Evolutionary conservation across 1,284 basidiomycete species (phyloP), one percentile per base, ranked within the genome.

Genomic region (Amylostereum areolatum): DNA sequence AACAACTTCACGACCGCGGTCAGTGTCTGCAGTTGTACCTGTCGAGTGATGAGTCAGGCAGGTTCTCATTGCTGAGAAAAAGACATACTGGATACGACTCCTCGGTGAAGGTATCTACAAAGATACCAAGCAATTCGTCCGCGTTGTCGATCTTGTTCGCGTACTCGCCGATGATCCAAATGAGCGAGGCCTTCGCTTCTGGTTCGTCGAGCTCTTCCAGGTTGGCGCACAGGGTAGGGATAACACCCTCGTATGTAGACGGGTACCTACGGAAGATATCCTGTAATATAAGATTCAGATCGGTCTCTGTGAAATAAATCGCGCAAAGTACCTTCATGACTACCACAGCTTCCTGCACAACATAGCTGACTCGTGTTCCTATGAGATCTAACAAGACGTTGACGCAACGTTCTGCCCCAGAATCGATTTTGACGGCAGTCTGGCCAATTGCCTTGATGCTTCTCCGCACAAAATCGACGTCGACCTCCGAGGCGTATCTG

Each of bases 81-180:
- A 36, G n/a, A 68, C 80, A 51, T 55, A 92, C 90, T 58, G 90
- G 83, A 58, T 95, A 91, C 3, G 92, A 87, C 67, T 99, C 96
- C 62, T 99, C 96, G 37, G 79, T 84, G 71, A 98, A 99, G 2
- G 86, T 79, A 56, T 96, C 92, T 30, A 97, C 86, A 61, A 97
- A 98, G 50, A 89, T 85, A 11, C 84, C 81, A 52, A 99, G 74
- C 35, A 98, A 74, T 62, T 98, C 96, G 64, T 91, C 93, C 7
- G 92, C 91, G 58, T 99, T 99, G 60, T 95, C 91, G 58, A 98
- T 98, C 69, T 94, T 92, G 66, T 90, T 89, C 10, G 96, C 92
- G 63, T 99, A 98, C 70, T 98, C 94, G 46, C 96, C 96, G 48
- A 99, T 89, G 59, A 99, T 98, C 96, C 96, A 99, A 61, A 99